phyloP scores from a whole-genome alignment of 352 stramenopile species.

The Globisporangium mamillatum region DNA sequence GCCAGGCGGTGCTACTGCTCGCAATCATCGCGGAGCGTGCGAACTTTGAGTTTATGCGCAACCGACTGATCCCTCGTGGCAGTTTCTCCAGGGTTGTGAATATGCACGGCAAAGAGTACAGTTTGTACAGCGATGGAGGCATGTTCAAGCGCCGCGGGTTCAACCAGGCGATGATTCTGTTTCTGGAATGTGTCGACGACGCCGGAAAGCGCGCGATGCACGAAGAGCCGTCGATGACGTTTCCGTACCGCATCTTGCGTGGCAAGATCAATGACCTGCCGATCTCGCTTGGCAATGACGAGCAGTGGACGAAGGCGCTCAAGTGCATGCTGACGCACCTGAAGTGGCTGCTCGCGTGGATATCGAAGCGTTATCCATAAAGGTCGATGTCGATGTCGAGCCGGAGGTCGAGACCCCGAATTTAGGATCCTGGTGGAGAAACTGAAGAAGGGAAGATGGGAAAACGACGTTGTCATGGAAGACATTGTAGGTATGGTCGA shows the following conservation, averaged over 20 bases:
- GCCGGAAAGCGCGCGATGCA: constrained; percentile 81
- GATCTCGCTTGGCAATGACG: constrained; percentile 86
- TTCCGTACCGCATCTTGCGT: constrained; percentile 90
- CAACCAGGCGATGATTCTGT: constrained; percentile 89
- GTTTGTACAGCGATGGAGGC: constrained; percentile 70
- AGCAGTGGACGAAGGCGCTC: constrained; percentile 90
- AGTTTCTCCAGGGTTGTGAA: constrained; percentile 86
- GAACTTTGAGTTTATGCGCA: constrained; percentile 84
- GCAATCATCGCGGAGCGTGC: constrained; percentile 78
- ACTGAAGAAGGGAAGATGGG: not conserved
- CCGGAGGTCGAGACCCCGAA: not conserved
- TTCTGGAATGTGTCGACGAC: constrained; percentile 89
- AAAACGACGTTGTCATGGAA: not conserved
- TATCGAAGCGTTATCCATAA: constrained; percentile 79
- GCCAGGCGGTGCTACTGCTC: constrained; percentile 81
- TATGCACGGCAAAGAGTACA: constrained; percentile 84
- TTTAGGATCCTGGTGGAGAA: not conserved
- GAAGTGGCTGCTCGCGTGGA: constrained; percentile 93
- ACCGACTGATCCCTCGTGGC: constrained; percentile 75
- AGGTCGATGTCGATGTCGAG: no score
- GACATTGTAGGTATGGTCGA: not conserved
- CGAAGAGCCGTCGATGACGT: constrained; percentile 85
- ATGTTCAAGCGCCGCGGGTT: constrained; percentile 90
- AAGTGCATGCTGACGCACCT: constrained; percentile 92
- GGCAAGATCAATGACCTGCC: constrained; percentile 89